Evolutionary conservation across 1,139 yeast genomes (phyloP).

Genomic region (Yamadazyma triangularis): DNA sequence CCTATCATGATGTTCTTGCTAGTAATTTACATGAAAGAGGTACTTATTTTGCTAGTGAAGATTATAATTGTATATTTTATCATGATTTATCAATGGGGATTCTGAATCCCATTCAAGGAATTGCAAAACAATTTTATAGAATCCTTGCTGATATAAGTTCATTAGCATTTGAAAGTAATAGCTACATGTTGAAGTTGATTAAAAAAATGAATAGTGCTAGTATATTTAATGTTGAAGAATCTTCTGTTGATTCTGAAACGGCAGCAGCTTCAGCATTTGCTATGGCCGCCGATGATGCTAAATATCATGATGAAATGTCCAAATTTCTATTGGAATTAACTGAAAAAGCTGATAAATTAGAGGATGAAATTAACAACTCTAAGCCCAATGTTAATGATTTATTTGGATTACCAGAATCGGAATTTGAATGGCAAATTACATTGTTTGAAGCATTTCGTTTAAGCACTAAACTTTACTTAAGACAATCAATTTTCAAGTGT

Average conservation of each 20-base stretch:
- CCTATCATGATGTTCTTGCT: constrained; percentile 75
- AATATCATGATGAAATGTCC: constrained; percentile 19
- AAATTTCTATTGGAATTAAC: constrained; percentile 22
- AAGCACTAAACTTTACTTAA: constrained; percentile 62
- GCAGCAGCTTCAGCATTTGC: background rate
- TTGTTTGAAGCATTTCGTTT: constrained; percentile 70
- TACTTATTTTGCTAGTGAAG: constrained; percentile 51
- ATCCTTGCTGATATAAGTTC: constrained; percentile 67
- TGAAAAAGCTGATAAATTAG: constrained; percentile 42
- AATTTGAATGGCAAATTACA: constrained; percentile 62
- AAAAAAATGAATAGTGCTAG: constrained; percentile 5
- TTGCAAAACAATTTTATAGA: constrained; percentile 62
- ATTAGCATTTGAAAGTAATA: constrained; percentile 50
- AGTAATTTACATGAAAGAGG: constrained; percentile 54
- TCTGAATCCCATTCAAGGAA: constrained; percentile 68
- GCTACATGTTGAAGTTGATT: constrained; percentile 14
- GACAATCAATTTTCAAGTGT: constrained; percentile 57
- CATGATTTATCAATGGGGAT: constrained; percentile 34
- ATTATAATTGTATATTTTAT: constrained; percentile 53
- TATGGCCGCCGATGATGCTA: constrained; percentile 14
- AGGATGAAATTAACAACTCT: constrained; percentile 45
- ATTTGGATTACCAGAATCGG: constrained; percentile 43
- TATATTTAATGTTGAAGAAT: constrained; percentile 2
- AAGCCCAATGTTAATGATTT: constrained; percentile 54
- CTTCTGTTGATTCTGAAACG: constrained; percentile 8